Percentiles rank a stretch among this genome's conserved stretches.
These are phyloP conservation scores for Teratosphaeriaceae sp. DNA, from an alignment of 2,329 filamentous ascomycete species.

Conservation along the genomic window DNA sequence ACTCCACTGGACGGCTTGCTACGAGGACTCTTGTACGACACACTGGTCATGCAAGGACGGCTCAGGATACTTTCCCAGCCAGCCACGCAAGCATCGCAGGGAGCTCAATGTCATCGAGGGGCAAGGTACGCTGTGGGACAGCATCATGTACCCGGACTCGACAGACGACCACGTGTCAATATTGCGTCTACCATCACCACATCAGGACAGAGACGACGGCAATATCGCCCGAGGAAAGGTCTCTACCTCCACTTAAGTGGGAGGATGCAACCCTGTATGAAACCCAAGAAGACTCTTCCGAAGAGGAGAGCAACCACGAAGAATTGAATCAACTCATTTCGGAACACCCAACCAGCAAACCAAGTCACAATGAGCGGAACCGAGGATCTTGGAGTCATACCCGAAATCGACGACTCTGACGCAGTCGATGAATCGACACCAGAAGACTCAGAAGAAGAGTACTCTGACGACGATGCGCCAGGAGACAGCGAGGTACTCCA, in stretches of 20 bases:
- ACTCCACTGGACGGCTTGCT: not conserved
- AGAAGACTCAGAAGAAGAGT: constrained; percentile 1
- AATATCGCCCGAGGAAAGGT: not conserved
- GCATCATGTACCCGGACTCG: not conserved
- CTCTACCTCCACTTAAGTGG: not conserved
- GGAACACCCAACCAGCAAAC: not conserved
- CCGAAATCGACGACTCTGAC: not conserved
- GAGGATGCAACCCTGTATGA: not conserved
- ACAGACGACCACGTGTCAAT: not conserved
- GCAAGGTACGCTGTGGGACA: not conserved
- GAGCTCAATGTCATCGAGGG: not conserved
- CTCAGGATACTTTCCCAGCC: not conserved
- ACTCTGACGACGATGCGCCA: constrained; percentile 1
- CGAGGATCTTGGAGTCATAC: not conserved
- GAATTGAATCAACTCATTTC: not conserved
- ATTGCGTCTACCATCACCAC: not conserved
- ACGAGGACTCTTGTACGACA: not conserved
- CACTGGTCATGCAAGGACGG: not conserved
- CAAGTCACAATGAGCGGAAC: not conserved
- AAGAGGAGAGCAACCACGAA: not conserved
- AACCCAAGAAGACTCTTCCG: not conserved
- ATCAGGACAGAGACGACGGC: not conserved
- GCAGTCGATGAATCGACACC: not conserved
- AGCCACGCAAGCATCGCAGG: not conserved
- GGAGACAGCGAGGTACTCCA: constrained; percentile 1